A percentile compares a stretch with the other conserved stretches of the same genome.
Evolutionary conservation across 2,329 filamentous ascomycete genomes (phyloP).

Genomic region (Cryoendolithus antarcticus): DNA sequence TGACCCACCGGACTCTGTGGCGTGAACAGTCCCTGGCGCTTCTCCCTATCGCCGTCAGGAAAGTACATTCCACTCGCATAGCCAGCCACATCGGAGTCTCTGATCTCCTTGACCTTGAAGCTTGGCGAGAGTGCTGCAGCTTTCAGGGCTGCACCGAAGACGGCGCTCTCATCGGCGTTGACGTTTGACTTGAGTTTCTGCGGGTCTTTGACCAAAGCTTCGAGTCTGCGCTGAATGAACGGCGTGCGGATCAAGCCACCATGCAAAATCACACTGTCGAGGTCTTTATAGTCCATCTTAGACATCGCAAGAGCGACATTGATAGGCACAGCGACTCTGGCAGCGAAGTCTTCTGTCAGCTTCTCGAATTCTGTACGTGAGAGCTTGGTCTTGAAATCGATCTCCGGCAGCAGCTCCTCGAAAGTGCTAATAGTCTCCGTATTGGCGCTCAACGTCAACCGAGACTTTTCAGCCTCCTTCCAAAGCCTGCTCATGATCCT

Average conservation of each 20-base stretch:
- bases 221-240: slow-evolving; percentile 82
- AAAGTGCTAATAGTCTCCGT: slow-evolving; percentile 67
- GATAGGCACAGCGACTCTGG: slow-evolving; percentile 57
- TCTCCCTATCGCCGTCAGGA: slow-evolving; percentile 49
- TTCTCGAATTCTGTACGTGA: slow-evolving; percentile 69
- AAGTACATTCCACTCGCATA: slow-evolving; percentile 70
- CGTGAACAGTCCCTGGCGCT: slow-evolving; percentile 73
- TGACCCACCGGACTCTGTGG: slow-evolving; percentile 59
- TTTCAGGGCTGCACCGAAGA: slow-evolving; percentile 90
- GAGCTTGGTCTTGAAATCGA: slow-evolving; percentile 89
- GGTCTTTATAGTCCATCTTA: slow-evolving; percentile 57
- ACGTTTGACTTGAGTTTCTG: slow-evolving; percentile 86
- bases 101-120: slow-evolving; percentile 96
- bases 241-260: slow-evolving; percentile 83
- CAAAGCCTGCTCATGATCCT: slow-evolving; percentile 79
- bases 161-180: slow-evolving; percentile 92
- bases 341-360: slow-evolving; percentile 54
- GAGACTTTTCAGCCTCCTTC: slow-evolving; percentile 78
- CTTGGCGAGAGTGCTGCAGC: slow-evolving; percentile 84
- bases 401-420: slow-evolving; percentile 79
- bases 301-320: slow-evolving; percentile 63
- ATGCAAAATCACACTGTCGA: slow-evolving; percentile 86
- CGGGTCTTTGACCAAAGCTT: slow-evolving; percentile 56
- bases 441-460: slow-evolving; percentile 90
- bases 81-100: slow-evolving; percentile 60